Evolutionary conservation across 305 asterid species (phyloP), one percentile per base, ranked within the genome.

Genomic region (Solanum hybrid): DNA sequence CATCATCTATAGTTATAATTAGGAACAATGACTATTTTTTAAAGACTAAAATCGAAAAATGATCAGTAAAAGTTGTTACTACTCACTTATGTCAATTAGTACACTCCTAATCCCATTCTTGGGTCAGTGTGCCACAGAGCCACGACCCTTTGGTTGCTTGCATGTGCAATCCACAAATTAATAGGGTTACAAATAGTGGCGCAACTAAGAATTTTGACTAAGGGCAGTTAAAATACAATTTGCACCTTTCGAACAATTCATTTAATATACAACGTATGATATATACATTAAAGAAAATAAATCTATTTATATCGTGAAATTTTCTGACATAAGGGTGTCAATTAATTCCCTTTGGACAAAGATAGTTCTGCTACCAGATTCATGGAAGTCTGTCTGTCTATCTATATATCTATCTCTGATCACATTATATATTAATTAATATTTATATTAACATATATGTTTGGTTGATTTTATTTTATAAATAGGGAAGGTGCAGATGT

Each of bases 401-500:
- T 39, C 14, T 14, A 2, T 45, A 2, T 45, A 4, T 68, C 1
- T 10, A 72, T 24, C 20, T 72, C 6, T 72, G 10, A 72, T 72
- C 33, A 72, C 22, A 1, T 73, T 26, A 73, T 5, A 27, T 27
- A 7, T 27, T 27, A 57, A 65, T 65, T 65, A 65, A 10, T 5
- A n/a, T 24, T 6, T 24, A 70, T 0, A 27, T 3, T 36, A 36
- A 37, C n/a, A 12, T 37, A 80, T 6, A 26, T 15, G 36, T 15
- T 17, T 10, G 88, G 29, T 29, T 45, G 31, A 20, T 45, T 45
- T 29, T 26, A 1, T 51, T 84, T 51, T 29, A n/a, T 79, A 31
- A 57, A 4, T 32, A 88, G 90, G 57, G 27, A 88, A 45, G 90
- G 90, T 41, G 90, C 87, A n/a, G 37, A 88, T 45, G 90, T 88